These are phyloP conservation scores for Holtermannia corniformis DNA, from an alignment of 768 basidiomycete species.

Conservation along the genomic window DNA sequence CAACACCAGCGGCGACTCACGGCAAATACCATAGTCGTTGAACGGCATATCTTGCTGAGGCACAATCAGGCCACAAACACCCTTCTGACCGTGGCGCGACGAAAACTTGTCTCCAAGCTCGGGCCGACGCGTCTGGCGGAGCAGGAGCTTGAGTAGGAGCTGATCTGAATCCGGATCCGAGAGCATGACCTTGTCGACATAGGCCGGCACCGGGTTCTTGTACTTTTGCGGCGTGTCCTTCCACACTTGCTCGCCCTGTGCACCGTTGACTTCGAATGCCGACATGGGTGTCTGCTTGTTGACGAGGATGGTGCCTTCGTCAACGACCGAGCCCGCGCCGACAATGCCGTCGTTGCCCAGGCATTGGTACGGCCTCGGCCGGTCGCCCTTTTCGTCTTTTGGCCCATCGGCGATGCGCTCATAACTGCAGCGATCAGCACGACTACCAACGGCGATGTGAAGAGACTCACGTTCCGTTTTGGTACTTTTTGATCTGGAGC, in stretches of 20 bases:
- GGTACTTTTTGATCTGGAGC: conserved; percentile 88
- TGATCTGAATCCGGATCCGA: conserved; percentile 95
- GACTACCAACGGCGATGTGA: not conserved
- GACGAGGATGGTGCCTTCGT: conserved; percentile 86
- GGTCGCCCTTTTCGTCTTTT: conserved; percentile 59
- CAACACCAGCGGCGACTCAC: conserved; percentile 30
- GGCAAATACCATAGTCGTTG: conserved; percentile 92
- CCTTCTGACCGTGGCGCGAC: conserved; percentile 95
- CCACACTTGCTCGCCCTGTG: conserved; percentile 48
- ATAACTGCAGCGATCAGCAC: too few species aligned
- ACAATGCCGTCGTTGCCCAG: conserved; percentile 88
- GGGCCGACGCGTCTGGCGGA: conserved; percentile 90
- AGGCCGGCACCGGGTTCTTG: conserved; percentile 84
- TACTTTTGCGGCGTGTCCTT: conserved; percentile 87
- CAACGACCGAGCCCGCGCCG: conserved; percentile 86
- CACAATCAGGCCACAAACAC: conserved; percentile 96
- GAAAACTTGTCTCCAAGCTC: conserved; percentile 99
- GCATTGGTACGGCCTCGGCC: conserved; percentile 77
- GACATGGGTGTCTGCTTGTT: conserved; percentile 92
- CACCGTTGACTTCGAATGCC: not conserved
- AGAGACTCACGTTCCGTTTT: conserved; percentile 81
- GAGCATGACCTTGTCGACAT: conserved; percentile 96
- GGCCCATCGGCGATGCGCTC: conserved; percentile 93
- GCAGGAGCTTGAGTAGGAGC: conserved; percentile 90
- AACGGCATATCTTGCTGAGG: conserved; percentile 99